These are phyloP conservation scores for Gossypium aridum DNA, from an alignment of 441 rosid genomes.

Conservation along the genomic window DNA sequence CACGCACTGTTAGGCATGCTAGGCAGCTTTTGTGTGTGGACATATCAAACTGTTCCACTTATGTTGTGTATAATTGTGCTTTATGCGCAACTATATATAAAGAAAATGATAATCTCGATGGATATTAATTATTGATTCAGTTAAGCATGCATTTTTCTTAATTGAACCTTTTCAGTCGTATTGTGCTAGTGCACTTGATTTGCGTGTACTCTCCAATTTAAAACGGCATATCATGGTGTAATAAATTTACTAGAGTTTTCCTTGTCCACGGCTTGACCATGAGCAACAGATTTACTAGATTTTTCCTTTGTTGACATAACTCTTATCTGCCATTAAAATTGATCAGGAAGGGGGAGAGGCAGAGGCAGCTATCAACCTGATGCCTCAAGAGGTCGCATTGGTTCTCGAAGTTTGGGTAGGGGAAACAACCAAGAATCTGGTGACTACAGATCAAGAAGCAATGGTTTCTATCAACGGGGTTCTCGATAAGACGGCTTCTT, in stretches of 20 bases:
- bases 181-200: neutral
- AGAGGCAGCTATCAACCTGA: constrained; percentile 66
- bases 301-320: neutral
- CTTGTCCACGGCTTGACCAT: neutral
- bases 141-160: neutral
- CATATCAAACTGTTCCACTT: neutral
- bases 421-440: constrained; percentile 59
- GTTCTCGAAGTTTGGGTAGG: constrained; percentile 59
- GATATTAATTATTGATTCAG: neutral
- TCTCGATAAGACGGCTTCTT: constrained; percentile 27
- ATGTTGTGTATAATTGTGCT: neutral
- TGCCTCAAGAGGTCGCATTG: constrained; percentile 64
- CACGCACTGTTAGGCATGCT: neutral
- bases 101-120: neutral
- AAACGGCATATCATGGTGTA: neutral
- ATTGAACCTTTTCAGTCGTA: neutral
- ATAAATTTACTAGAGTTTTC: neutral
- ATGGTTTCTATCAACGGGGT: constrained; percentile 64
- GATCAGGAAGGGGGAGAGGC: constrained; percentile 77
- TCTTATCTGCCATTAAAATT: constrained; percentile 5
- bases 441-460: constrained; percentile 70
- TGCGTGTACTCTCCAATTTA: neutral
- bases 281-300: neutral
- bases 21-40: neutral
- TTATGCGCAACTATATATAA: neutral